Percentiles rank a stretch among this genome's conserved stretches.
Evolutionary conservation across 176 grass and related monocot genomes (phyloP).

Genomic region (Eragrostis curvula): DNA sequence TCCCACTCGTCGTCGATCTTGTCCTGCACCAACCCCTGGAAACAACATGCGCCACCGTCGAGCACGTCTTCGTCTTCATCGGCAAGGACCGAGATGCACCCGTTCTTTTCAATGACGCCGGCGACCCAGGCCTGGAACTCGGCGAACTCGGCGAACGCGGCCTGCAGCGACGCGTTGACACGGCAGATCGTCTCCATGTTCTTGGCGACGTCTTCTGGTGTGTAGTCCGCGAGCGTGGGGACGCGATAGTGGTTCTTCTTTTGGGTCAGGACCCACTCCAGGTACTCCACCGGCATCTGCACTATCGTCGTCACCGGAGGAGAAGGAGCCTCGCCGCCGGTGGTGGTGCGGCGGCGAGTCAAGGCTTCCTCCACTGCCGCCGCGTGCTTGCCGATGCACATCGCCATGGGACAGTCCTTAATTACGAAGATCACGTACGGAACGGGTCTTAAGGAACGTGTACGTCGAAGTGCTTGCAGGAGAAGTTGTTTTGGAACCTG

Average conservation of each 20-base stretch:
- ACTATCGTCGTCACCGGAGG: not conserved
- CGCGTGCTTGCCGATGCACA: too few relatives aligned
- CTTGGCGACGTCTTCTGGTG: not conserved
- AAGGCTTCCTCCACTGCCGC: too few relatives aligned
- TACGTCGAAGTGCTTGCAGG: too few relatives aligned
- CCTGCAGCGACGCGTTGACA: not conserved
- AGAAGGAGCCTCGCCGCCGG: not conserved
- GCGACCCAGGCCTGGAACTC: not conserved
- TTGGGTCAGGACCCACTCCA: constrained; percentile 6
- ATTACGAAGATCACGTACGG: too few relatives aligned
- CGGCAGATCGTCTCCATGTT: not conserved
- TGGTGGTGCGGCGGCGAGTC: too few relatives aligned
- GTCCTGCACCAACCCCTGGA: not conserved
- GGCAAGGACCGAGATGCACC: not conserved
- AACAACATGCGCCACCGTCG: not conserved
- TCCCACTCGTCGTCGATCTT: not conserved
- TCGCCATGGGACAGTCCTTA: too few relatives aligned
- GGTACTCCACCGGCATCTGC: not conserved
- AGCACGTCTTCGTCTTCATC: not conserved
- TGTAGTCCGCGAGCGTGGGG: not conserved
- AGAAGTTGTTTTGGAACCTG: too few relatives aligned
- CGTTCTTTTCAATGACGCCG: not conserved
- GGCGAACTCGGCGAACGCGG: constrained; percentile 6
- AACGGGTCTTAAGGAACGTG: too few relatives aligned
- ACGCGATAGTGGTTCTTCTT: constrained; percentile 15